Conservation (phyloP, 306 rosid genomes). For the Aeschynomene evenia region DNA sequence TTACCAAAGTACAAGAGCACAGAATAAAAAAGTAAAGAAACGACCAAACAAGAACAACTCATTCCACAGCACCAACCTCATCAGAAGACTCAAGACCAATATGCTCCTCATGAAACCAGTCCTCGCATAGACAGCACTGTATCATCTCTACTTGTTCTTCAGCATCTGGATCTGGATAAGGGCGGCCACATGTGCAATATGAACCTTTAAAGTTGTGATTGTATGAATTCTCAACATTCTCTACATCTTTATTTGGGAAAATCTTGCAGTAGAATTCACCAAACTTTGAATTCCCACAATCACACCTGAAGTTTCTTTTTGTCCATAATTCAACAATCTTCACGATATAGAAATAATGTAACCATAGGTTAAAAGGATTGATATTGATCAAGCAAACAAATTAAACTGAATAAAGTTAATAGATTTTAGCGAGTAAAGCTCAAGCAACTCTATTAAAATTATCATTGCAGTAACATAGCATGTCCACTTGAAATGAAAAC, state of each 20-base stretch:
- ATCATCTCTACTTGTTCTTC: constrained; percentile 97
- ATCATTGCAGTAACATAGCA: constrained; percentile 1
- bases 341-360: constrained; percentile 28
- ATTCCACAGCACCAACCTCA: constrained; percentile 63
- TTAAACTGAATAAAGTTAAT: not conserved
- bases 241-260: constrained; percentile 73
- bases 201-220: constrained; percentile 91
- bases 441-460: not conserved
- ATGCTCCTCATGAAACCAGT: constrained; percentile 99
- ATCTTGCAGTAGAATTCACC: constrained; percentile 86
- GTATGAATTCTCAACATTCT: constrained; percentile 68
- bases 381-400: constrained; percentile 13
- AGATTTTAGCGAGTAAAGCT: not conserved
- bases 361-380: constrained; percentile 2
- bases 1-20: not conserved
- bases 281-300: constrained; percentile 97
- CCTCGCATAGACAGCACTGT: constrained; percentile 95
- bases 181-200: constrained; percentile 90
- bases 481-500: not conserved
- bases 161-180: constrained; percentile 91
- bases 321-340: constrained; percentile 99
- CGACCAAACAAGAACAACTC: constrained; percentile 1
- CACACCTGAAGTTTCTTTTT: constrained; percentile 90
- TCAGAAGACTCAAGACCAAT: constrained; percentile 71
- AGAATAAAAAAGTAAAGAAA: not conserved